These are phyloP conservation scores for Flueggea neowawraea DNA, from an alignment of 441 rosid genomes.

Conservation along the genomic window DNA sequence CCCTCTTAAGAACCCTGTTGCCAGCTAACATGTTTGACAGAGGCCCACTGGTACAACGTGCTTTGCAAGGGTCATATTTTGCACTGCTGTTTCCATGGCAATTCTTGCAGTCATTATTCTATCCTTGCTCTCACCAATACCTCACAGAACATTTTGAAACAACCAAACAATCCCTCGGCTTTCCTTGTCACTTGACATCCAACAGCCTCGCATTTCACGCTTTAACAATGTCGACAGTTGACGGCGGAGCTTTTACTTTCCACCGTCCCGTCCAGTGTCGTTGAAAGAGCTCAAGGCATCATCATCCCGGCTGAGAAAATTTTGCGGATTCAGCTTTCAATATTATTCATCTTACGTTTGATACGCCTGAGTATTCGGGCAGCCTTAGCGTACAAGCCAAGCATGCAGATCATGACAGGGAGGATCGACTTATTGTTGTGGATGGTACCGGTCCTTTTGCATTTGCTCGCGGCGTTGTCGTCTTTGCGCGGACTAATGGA, in stretches of 20 bases:
- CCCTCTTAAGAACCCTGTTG: background rate
- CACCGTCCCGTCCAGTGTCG: conserved; percentile 52
- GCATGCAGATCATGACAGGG: conserved; percentile 26
- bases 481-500: conserved; percentile 30
- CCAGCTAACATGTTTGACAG: background rate
- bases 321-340: conserved; percentile 68
- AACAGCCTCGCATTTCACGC: conserved; percentile 32
- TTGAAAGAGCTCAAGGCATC: conserved; percentile 82
- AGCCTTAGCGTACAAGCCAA: conserved; percentile 67
- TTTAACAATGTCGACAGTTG: background rate
- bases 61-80: conserved; percentile 60
- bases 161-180: conserved; percentile 32
- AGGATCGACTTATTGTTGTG: conserved; percentile 52
- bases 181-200: conserved; percentile 65
- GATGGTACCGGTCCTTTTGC: conserved; percentile 90
- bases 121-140: conserved; percentile 52
- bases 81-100: conserved; percentile 38
- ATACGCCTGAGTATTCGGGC: conserved; percentile 49
- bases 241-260: conserved; percentile 52
- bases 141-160: conserved; percentile 24
- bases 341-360: conserved; percentile 59
- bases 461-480: conserved; percentile 72
- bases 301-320: conserved; percentile 51
- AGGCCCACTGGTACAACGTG: conserved; percentile 29
- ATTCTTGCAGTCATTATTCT: conserved; percentile 49